Conservation (phyloP, 78 protist genomes). For the Salpingoeca rosetta region DNA sequence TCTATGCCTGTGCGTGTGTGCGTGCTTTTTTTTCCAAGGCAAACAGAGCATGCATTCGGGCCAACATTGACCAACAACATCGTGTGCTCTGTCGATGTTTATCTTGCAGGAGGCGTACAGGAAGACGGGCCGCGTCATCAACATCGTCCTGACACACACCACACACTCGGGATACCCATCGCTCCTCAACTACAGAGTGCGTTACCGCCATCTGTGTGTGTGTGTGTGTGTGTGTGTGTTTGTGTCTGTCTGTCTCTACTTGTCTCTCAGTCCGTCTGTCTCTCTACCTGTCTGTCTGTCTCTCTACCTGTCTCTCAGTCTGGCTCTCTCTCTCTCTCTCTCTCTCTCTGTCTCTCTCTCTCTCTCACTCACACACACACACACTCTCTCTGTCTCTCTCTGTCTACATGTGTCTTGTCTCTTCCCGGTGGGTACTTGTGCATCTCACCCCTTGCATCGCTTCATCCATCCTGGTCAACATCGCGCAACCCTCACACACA, state of each 20-base stretch:
- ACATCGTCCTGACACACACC: constrained; percentile 44
- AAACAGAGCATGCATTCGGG: neutral
- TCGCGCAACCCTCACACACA: too few species aligned
- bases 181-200: constrained; percentile 56
- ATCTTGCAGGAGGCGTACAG: constrained; percentile 62
- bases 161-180: constrained; percentile 18
- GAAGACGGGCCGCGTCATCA: constrained; percentile 58
- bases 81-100: too few species aligned
- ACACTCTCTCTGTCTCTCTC: too few species aligned
- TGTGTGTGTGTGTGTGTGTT: neutral
- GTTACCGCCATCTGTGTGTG: constrained; percentile 27
- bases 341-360: too few species aligned
- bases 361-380: too few species aligned
- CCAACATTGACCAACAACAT: neutral
- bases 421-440: too few species aligned
- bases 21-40: neutral
- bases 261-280: neutral
- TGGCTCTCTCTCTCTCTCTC: too few species aligned
- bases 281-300: neutral
- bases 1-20: neutral
- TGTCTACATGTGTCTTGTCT: too few species aligned
- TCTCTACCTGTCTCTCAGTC: neutral
- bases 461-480: too few species aligned
- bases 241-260: neutral
- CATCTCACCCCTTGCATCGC: too few species aligned